Evolutionary conservation across 768 basidiomycete species (phyloP), one percentile per base, ranked within the genome.

Genomic region (Mycena indigotica): DNA sequence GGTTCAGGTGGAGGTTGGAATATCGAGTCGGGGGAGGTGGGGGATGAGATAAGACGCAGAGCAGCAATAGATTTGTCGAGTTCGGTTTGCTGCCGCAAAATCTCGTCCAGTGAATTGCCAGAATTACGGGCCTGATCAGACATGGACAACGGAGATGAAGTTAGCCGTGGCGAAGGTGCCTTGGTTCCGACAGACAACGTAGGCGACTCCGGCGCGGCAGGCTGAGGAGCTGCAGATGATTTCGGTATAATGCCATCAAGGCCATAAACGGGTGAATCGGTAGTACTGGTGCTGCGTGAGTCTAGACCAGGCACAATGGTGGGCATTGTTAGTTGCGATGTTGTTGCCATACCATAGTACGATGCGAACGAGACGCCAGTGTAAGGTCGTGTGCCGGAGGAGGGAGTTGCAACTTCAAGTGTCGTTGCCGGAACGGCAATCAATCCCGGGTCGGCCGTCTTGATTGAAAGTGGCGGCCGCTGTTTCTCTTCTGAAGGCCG

Each of bases 21-120:
- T n/a, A n/a, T n/a, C 21, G 41, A 58, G 53, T 26, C 58, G 19
- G 13, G 53, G 28, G 51, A 55, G 52, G 28, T 52, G 35, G 58
- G 49, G 15, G 71, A 66, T 32, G 79, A 76, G 60, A 83, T 78
- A 24, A 81, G 56, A 40, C 75, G 78, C 45, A 90, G 73, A 30
- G 79, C 80, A 26, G 82, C 82, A 51, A 90, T 88, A 56, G 79
- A 87, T 66, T 75, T 75, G 64, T 88, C 88, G 50, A 90, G 75
- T 58, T 88, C 85, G 2, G 69, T 78, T 66, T 87, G 86, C 65
- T 87, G 81, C 23, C 82, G 82, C 40, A 85, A 64, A 29, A 89
- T 74, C 52, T 80, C 76, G 32, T 82, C 78, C 23, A 84, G 70
- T 1, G 84, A 81, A 17, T 68, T 70, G 32, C 66, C 57, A 17